phyloP scores from a whole-genome alignment of 2,329 filamentous ascomycete genomes.

The Epichloe gansuensis region DNA sequence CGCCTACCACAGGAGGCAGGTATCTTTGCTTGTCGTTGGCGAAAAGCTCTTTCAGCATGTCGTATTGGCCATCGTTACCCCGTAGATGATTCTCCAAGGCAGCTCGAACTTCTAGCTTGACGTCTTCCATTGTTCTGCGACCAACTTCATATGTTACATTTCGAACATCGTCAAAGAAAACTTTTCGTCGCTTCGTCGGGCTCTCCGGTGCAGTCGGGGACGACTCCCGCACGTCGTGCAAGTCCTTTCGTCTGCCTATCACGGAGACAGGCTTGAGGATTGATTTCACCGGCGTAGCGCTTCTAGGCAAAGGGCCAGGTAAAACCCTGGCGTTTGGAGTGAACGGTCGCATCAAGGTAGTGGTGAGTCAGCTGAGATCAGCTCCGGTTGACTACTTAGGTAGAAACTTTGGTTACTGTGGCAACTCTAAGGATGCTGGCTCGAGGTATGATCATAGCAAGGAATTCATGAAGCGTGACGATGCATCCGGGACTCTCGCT shows the following conservation, averaged over 20 bases:
- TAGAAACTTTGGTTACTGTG: background rate
- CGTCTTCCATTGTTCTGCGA: conserved; percentile 38
- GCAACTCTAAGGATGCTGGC: conserved; percentile 1
- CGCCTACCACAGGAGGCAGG: conserved; percentile 24
- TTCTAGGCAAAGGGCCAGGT: conserved; percentile 20
- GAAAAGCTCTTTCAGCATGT: conserved; percentile 47
- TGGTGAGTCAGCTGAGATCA: background rate
- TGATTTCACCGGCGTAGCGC: conserved; percentile 34
- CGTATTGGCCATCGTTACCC: conserved; percentile 47
- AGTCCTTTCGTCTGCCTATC: conserved; percentile 30
- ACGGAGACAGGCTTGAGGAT: conserved; percentile 38
- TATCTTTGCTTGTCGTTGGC: conserved; percentile 33
- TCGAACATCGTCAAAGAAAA: conserved; percentile 45
- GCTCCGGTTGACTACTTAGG: background rate
- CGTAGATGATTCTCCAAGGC: conserved; percentile 44
- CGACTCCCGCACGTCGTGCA: conserved; percentile 30
- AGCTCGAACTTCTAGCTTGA: conserved; percentile 40
- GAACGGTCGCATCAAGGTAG: conserved; percentile 18
- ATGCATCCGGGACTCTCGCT: background rate
- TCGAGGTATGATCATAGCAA: background rate
- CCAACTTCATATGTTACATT: conserved; percentile 44
- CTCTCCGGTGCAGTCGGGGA: conserved; percentile 23
- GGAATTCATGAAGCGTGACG: background rate
- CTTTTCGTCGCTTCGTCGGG: conserved; percentile 41
- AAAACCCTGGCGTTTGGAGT: conserved; percentile 22